Percentiles rank a stretch among this genome's conserved stretches.
These are phyloP conservation scores for Codiaeum variegatum DNA, from an alignment of 441 rosid species.

Conservation along the genomic window DNA sequence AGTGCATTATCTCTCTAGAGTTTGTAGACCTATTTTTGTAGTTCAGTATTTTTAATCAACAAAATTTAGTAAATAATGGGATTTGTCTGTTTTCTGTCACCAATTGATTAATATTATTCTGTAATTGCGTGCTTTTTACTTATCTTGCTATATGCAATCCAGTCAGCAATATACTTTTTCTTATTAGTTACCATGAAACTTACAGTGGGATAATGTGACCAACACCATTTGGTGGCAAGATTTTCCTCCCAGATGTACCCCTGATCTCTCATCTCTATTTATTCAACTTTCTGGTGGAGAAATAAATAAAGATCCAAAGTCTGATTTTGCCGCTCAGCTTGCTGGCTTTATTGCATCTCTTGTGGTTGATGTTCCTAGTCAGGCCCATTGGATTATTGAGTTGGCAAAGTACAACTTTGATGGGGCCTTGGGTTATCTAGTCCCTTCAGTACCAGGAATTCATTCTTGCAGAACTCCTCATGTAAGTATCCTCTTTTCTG, in stretches of 20 bases:
- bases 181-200: conserved; percentile 13
- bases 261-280: conserved; percentile 72
- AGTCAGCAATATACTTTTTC: neutral
- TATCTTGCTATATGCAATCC: neutral
- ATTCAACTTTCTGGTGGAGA: conserved; percentile 35
- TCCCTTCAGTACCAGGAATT: conserved; percentile 86
- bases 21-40: neutral
- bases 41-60: neutral
- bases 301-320: conserved; percentile 32
- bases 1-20: neutral
- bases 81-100: neutral
- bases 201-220: conserved; percentile 87
- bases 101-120: neutral
- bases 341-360: conserved; percentile 89
- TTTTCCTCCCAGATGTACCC: conserved; percentile 62
- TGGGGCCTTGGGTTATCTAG: conserved; percentile 62
- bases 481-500: conserved; percentile 36
- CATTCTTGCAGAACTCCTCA: conserved; percentile 48
- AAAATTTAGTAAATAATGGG: neutral
- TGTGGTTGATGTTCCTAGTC: conserved; percentile 73
- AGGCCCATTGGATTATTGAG: conserved; percentile 77
- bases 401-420: conserved; percentile 75
- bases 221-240: conserved; percentile 99
- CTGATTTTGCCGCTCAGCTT: conserved; percentile 85
- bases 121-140: neutral